phyloP scores from a whole-genome alignment of 148 eudicot genomes.

The Rhododendron henanense region DNA sequence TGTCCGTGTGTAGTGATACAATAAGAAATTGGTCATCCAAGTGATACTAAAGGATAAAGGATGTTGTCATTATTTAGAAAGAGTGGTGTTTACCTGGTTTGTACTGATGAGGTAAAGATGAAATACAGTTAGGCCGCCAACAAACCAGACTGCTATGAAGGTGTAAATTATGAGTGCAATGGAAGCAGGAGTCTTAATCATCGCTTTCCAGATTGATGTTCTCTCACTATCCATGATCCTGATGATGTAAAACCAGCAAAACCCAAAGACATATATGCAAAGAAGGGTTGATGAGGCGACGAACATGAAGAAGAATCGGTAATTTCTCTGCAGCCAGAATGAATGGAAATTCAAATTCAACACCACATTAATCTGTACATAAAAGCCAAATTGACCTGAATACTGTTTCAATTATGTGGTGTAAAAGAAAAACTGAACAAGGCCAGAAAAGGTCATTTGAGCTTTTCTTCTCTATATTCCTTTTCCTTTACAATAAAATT shows the following conservation, averaged over 20 bases:
- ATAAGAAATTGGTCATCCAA: not conserved
- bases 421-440: not conserved
- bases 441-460: not conserved
- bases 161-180: slow-evolving; percentile 38
- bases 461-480: not conserved
- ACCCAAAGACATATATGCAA: slow-evolving; percentile 35
- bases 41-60: not conserved
- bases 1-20: not conserved
- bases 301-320: slow-evolving; percentile 52
- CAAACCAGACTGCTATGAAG: slow-evolving; percentile 49
- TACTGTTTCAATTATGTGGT: not conserved
- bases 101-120: slow-evolving; percentile 49
- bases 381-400: not conserved
- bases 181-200: slow-evolving; percentile 48
- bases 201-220: slow-evolving; percentile 42
- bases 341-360: not conserved
- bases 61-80: not conserved
- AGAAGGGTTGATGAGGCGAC: slow-evolving; percentile 44
- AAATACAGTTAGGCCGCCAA: slow-evolving; percentile 48
- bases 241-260: slow-evolving; percentile 37
- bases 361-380: not conserved
- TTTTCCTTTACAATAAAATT: not conserved
- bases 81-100: slow-evolving; percentile 39
- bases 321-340: slow-evolving; percentile 46
- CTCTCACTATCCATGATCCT: slow-evolving; percentile 33